Percentiles rank a stretch among this genome's conserved stretches.
phyloP scores from a whole-genome alignment of 768 basidiomycete species.

The Amanita fuliginea region DNA sequence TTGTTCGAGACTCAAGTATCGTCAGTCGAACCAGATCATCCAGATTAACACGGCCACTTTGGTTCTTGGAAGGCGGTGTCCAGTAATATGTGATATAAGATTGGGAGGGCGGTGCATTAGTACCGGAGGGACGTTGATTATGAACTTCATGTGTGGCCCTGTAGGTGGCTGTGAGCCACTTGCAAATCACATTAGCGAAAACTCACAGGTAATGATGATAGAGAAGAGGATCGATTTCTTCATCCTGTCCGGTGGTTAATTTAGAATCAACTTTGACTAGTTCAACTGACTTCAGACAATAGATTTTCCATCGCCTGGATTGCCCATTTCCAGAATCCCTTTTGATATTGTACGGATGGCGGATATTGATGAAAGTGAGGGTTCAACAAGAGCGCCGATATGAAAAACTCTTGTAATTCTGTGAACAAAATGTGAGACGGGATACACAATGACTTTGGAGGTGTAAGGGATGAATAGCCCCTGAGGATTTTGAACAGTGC shows the following conservation, averaged over 20 bases:
- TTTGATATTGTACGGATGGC: constrained; percentile 53
- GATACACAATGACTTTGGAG: constrained; percentile 29
- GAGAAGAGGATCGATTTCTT: constrained; percentile 54
- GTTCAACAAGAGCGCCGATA: constrained; percentile 39
- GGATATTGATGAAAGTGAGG: constrained; percentile 46
- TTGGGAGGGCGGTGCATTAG: constrained; percentile 28
- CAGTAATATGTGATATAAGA: constrained; percentile 66
- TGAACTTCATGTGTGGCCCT: not conserved
- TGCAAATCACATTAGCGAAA: constrained; percentile 6
- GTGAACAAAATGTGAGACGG: constrained; percentile 26
- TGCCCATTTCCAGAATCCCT: constrained; percentile 65
- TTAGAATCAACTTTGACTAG: not conserved
- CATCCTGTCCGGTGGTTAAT: constrained; percentile 23
- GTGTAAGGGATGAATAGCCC: constrained; percentile 40
- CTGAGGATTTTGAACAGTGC: constrained; percentile 36
- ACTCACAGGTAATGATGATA: constrained; percentile 52
- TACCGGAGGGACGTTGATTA: constrained; percentile 9
- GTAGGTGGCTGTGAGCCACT: not conserved
- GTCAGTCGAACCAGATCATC: constrained; percentile 34
- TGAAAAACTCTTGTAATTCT: constrained; percentile 42
- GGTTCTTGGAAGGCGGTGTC: constrained; percentile 15
- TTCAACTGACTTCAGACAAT: constrained; percentile 32
- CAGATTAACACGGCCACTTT: constrained; percentile 11
- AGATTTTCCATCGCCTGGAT: constrained; percentile 42
- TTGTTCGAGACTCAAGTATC: constrained; percentile 62